Base-by-base conservation (phyloP, 805 yeast species). In the Yamadazyma nakazawae region DNA sequence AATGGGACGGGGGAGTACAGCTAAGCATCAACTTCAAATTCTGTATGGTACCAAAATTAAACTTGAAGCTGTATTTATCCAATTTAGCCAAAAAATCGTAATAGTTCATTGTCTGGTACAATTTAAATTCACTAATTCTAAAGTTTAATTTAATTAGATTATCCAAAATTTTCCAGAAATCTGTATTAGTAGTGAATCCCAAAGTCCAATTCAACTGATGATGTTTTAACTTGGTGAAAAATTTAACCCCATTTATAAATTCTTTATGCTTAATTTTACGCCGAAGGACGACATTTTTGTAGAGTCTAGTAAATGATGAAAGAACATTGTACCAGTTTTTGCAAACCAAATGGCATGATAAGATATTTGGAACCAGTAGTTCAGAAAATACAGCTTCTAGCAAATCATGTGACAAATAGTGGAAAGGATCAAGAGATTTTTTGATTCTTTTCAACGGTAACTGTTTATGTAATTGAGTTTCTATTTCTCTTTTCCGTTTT, bases 281-380 rank as follows among this genome's bases (percentile, higher is more conserved):
- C 39, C 62, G 66, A 42, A 66, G 59, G 14, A 43, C 40, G 26
- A 66, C 51, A 2, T 48, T 32, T 3, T 42, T 37, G 49, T 64
- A 70, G 16, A 72, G 49, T 13, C 44, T 36, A 1, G 70, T 70
- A 1, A 71, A 50, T 1, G 44, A 39, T 5, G 55, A 52, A 12
- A 72, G 57, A 1, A 56, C 40, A 7, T 42, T 14, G 47, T 70
- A 64, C 76, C 76, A 72, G 13, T 28, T 34, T 46, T 54, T 62
- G 39, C 64, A 58, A 31, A 72, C 76, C 25, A 60, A 47, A 47
- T 61, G 75, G 38, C 69, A 66, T 7, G 46, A 35, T 9, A 68
- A 55, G 4, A 67, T 26, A 5, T 48, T 42, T 16, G 51, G 56
- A 6, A 64, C 43, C 1, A 63, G 50, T 6, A 68, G 45, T 3